phyloP scores from a whole-genome alignment of 2,329 filamentous ascomycete genomes.

The Cytospora mali region DNA sequence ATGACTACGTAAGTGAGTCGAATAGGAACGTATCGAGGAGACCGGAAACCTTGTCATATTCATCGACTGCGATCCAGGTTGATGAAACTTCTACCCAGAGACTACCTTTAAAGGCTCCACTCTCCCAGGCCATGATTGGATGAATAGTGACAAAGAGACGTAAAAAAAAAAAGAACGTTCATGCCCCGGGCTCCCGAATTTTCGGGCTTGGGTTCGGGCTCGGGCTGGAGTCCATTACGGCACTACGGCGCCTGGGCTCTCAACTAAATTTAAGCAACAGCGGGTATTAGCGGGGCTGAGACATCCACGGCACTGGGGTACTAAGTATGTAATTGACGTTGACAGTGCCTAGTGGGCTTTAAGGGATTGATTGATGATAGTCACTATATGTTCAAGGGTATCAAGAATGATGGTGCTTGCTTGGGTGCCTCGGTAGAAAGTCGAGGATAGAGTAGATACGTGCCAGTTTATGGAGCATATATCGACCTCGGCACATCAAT shows the following conservation, averaged over 20 bases:
- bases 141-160: neutral
- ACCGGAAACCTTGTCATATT: conserved; percentile 21
- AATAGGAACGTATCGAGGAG: conserved; percentile 2
- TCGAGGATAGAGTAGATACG: neutral
- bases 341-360: neutral
- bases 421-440: too few species aligned
- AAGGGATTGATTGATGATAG: too few species aligned
- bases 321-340: neutral
- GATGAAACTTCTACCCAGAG: conserved; percentile 7
- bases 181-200: conserved; percentile 7
- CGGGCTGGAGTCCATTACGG: neutral
- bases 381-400: too few species aligned
- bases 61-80: neutral
- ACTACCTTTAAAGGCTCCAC: conserved; percentile 9
- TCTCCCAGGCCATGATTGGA: conserved; percentile 17
- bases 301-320: too few species aligned
- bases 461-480: neutral
- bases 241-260: too few species aligned
- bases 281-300: conserved; percentile 25
- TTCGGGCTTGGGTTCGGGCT: neutral
- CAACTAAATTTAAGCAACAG: neutral
- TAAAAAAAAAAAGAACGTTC: neutral
- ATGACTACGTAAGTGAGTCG: conserved; percentile 14
- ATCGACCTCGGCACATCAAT: neutral
- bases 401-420: too few species aligned